Base-by-base conservation (phyloP, 176 grass and related monocot species). In the Otatea glauca region DNA sequence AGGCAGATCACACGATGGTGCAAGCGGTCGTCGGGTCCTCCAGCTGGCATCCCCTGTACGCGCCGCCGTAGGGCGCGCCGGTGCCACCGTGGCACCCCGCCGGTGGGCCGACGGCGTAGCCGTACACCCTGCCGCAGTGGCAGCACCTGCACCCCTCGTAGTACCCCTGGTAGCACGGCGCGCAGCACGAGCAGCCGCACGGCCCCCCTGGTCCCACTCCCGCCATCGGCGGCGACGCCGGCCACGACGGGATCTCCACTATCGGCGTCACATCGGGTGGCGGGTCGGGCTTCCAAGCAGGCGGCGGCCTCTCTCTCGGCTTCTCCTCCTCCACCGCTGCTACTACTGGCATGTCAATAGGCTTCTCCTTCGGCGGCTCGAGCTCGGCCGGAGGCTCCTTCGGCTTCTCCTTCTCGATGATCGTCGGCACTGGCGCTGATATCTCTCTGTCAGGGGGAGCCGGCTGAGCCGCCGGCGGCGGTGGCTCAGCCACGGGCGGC, bases 11-110 rank as follows among this genome's bases (percentile, higher is more conserved):
- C 93, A 94, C 88, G 39, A 90, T 13, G 78, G 3, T 72, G 81
- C 92, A 94, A 13, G 85, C 58, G 20, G 75, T 17, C 15, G 82
- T 68, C 4, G 93, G 85, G 63, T 94, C 85, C 54, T 94, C 93
- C 39, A 85, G 62, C 18, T 76, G 87, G 84, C 88, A 92, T 15
- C 44, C 77, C 5, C 73, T 70, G 73, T 88, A 88, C 9, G 25
- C 77, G 32, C 50, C 69, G 75, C 86, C 82, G 32, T 49, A 68
- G 4, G 54, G 66, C 25, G 61, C 37, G 56, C 9, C 37, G 66
- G 2, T 37, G 67, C 44, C 70, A 23, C 25, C 14, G 47, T 74
- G 73, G 81, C 56, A 83, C 74, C 43, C 55, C 2, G 66, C 41
- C 32, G 74, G 41, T 6, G 76, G 80, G 25, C 77, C 59, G 70